Evolutionary conservation across 2,329 filamentous ascomycete genomes (phyloP), one percentile per base, ranked within the genome.

Genomic region (Colletotrichum liaoningense): DNA sequence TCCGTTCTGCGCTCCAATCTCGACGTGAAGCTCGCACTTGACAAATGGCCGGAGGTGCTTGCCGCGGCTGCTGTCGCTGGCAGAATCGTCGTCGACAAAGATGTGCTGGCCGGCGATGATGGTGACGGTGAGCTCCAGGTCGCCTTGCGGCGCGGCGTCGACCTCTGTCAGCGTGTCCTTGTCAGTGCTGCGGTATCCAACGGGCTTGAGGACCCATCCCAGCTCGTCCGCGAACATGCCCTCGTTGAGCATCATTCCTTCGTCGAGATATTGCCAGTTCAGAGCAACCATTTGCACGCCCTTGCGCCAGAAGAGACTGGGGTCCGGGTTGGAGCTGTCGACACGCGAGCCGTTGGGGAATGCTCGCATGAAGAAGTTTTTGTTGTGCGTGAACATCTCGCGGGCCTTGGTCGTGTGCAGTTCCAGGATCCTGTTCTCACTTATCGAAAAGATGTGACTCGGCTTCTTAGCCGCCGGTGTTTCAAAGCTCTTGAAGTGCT

Each of bases 281-380:
- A 98, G 89, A 22, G 97, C 96, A 5, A 95, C 95, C 96, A 99
- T 98, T 82, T 99, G 97, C 24, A 98, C 95, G 33, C 97, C 97
- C 66, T 94, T 92, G 63, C 95, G 92, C 97, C 97, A 99, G 80
- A 95, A 97, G 56, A 91, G 91, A 75, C 95, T 92, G 1, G 97
- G 97, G 78, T 98, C 95, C 54, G 97, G 97, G 80, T 99, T 99
- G n/a, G 94, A 94, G 57, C 95, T 98, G 78, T 93, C 91, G 65
- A 98, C 88, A 46, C 95, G 92, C 74, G 90, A 88, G 3, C 91
- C 93, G 28, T 93, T 93, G 5, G 97, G 97, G 80, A 98, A 99
- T 11, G 97, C 95, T 42, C 97, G 92, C 90, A 98, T 98, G 76
- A 98, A 90, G 82, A 93, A 95, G 67, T 90, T 88, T 77, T 94